Percentiles rank a stretch among this genome's conserved stretches.
Conservation (phyloP, 345 rosid species). For the Zanthoxylum bungeanum region DNA sequence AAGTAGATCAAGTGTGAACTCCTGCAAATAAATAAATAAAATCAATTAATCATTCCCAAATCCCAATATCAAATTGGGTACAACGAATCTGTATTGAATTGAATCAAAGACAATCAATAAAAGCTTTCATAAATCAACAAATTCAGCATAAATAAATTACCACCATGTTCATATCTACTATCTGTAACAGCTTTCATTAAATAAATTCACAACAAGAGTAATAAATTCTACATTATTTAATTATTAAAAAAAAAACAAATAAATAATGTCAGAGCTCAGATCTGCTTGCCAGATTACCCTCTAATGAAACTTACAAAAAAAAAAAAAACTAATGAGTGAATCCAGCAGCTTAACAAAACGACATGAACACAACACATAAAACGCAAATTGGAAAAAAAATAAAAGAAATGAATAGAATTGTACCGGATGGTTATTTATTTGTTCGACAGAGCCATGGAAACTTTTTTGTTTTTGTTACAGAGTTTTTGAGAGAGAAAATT, state of each 20-base stretch:
- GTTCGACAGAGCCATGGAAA: too few species aligned
- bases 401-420: neutral
- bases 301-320: neutral
- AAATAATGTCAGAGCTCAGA: too few species aligned
- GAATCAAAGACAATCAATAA: conserved; percentile 4
- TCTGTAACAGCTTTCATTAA: too few species aligned
- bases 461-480: too few species aligned
- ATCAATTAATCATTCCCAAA: neutral
- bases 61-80: neutral
- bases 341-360: neutral
- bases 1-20: conserved; percentile 1
- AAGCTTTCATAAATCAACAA: neutral
- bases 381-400: too few species aligned
- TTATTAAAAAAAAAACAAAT: too few species aligned
- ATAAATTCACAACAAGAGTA: too few species aligned
- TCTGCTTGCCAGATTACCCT: neutral
- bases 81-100: conserved; percentile 23
- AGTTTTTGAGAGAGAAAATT: too few species aligned
- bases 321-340: too few species aligned
- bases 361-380: neutral
- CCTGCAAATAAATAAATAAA: conserved; percentile 4
- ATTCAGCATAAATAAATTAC: neutral
- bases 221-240: too few species aligned
- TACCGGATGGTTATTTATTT: neutral
- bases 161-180: too few species aligned